Percentiles rank a stretch among this genome's conserved stretches.
phyloP scores from a whole-genome alignment of 2,329 filamentous ascomycete genomes.

The Trichoderma citrinoviride region DNA sequence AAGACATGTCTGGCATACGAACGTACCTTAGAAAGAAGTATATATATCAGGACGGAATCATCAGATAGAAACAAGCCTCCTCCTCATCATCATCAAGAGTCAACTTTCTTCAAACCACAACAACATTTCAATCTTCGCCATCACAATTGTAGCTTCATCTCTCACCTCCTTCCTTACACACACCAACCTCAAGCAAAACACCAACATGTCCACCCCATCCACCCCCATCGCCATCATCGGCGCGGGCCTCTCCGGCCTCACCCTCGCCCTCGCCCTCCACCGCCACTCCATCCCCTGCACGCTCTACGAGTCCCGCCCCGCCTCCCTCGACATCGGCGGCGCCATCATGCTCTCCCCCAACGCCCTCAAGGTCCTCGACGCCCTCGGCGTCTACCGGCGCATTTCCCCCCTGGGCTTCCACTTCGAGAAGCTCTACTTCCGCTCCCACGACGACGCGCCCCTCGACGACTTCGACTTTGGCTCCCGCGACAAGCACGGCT shows the following conservation, averaged over 20 bases:
- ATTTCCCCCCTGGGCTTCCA: constrained; percentile 47
- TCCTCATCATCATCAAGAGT: not conserved
- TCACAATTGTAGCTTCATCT: too few species aligned
- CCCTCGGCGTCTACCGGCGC: constrained; percentile 46
- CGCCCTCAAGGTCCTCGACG: constrained; percentile 52
- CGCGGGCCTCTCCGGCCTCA: constrained; percentile 47
- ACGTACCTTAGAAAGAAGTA: not conserved
- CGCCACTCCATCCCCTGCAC: constrained; percentile 47
- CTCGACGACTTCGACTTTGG: constrained; percentile 50
- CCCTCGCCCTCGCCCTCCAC: constrained; percentile 54
- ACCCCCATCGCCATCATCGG: constrained; percentile 33
- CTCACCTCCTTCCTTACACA: not conserved
- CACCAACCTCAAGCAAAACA: not conserved
- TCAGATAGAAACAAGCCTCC: not conserved
- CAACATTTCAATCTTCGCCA: not conserved
- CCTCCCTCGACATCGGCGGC: constrained; percentile 48
- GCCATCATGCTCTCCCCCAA: constrained; percentile 61
- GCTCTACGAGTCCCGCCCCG: constrained; percentile 50
- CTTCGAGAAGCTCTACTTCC: constrained; percentile 51
- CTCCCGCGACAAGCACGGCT: constrained; percentile 47
- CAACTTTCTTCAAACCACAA: not conserved
- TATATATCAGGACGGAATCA: not conserved
- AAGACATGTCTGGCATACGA: not conserved
- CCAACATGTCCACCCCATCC: constrained; percentile 5
- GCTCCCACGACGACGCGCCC: constrained; percentile 34